A percentile compares a stretch with the other conserved stretches of the same genome.
Conservation (phyloP, 1,139 yeast species). For the Sugiyamaella pinicola region DNA sequence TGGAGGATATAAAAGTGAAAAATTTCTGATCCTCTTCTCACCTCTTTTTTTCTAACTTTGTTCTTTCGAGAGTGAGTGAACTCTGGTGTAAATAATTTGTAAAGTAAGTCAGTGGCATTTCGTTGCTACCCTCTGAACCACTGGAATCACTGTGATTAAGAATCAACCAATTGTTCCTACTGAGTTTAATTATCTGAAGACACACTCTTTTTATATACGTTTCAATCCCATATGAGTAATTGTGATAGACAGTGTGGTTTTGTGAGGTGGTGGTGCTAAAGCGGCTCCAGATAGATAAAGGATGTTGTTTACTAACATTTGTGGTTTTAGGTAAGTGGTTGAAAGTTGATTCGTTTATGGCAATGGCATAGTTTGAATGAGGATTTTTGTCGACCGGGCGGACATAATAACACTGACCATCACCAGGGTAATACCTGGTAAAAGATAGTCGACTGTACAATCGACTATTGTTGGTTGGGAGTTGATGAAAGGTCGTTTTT, state of each 20-base stretch:
- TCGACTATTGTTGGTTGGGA: slow-evolving; percentile 21
- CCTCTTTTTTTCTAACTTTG: neutral
- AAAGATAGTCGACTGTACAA: slow-evolving; percentile 27
- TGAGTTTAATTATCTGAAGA: slow-evolving; percentile 24
- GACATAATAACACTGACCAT: slow-evolving; percentile 23
- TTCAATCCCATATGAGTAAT: slow-evolving; percentile 27
- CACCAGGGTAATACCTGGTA: slow-evolving; percentile 17
- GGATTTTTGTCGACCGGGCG: slow-evolving; percentile 33
- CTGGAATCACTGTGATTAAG: slow-evolving; percentile 23
- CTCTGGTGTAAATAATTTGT: neutral
- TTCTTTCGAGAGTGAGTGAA: too few species aligned
- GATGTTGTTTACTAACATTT: slow-evolving; percentile 13
- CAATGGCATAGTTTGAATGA: slow-evolving; percentile 20
- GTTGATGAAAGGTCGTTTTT: slow-evolving; percentile 28
- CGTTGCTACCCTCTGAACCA: neutral
- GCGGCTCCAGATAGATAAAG: too few species aligned
- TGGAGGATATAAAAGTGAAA: neutral
- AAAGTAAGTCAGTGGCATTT: neutral
- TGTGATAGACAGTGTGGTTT: slow-evolving; percentile 1
- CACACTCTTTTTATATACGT: slow-evolving; percentile 23
- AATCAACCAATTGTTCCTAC: slow-evolving; percentile 31
- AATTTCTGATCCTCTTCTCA: neutral
- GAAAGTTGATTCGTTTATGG: neutral
- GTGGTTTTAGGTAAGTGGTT: slow-evolving; percentile 13
- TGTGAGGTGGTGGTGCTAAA: neutral